These are phyloP conservation scores for Hevea brasiliensis DNA, from an alignment of 345 rosid species.

Conservation along the genomic window DNA sequence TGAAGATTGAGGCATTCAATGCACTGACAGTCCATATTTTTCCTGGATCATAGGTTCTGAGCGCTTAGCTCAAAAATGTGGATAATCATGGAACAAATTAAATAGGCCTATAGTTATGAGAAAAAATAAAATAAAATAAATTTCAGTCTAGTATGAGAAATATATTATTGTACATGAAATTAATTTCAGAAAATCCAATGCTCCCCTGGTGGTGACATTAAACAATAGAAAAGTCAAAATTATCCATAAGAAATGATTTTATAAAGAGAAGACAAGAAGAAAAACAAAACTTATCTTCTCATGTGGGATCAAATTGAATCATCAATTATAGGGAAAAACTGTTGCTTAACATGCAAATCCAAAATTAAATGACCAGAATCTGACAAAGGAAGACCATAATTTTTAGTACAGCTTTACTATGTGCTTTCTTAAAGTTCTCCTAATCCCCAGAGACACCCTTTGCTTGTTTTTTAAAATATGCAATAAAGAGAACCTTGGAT, in stretches of 20 bases:
- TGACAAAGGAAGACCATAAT: constrained; percentile 18
- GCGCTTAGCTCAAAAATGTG: too few relatives aligned
- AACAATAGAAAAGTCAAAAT: constrained; percentile 13
- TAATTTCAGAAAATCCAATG: constrained; percentile 2
- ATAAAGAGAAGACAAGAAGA: background rate
- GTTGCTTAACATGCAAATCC: background rate
- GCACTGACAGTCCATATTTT: too few relatives aligned
- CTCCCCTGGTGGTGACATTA: constrained; percentile 14
- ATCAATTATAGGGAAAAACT: background rate
- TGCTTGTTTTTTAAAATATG: constrained; percentile 9
- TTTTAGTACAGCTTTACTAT: constrained; percentile 26
- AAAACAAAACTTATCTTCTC: background rate
- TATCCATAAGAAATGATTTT: background rate
- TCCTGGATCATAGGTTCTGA: too few relatives aligned
- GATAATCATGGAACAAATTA: too few relatives aligned
- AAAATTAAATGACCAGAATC: constrained; percentile 17
- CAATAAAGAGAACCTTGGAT: constrained; percentile 12
- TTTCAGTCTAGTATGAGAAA: too few relatives aligned
- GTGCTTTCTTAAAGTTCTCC: constrained; percentile 35
- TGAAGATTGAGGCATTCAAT: too few relatives aligned
- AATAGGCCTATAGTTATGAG: too few relatives aligned
- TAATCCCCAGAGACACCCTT: constrained; percentile 38
- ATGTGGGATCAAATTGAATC: constrained; percentile 13
- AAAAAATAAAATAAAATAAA: too few relatives aligned
- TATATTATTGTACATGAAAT: background rate